Base-by-base conservation (phyloP, 1,139 yeast species). In the Scheffersomyces lignicola region DNA sequence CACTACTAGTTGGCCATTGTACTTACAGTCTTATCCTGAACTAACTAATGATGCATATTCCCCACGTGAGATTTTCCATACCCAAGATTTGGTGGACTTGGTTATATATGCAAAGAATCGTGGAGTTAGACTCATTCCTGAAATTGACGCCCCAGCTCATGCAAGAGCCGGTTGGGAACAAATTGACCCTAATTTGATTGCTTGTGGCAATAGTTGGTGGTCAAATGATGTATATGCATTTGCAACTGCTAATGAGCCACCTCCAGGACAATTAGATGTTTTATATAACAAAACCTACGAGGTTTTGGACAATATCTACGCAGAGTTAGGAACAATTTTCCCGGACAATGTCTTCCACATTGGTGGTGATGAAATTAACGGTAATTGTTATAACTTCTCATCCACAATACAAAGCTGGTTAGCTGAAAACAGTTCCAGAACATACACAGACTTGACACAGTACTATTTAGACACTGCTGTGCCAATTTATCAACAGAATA, bases 91-190 rank as follows among this genome's bases (percentile, higher is more conserved):
- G 24, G 37, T 40, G 20, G 44, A 52, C 5, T 38, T 73, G 4
- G 58, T 70, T 11, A 44, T 48, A 10, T 70, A 67, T 44, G 77
- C 73, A 2, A 40, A 44, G 9, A 51, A 40, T 6, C 52, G 73
- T 33, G 78, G 76, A 10, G 63, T 73, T 4, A 54, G 77, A 33
- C 58, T 73, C 5, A 48, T 73, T 26, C 77, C 78, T 2, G 78
- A 73, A 44, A 47, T 73, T 13, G 78, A 73, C 40, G 49, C 69
- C 55, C 78, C 78, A 1, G 76, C 75, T 2, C 78, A 73, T 47
- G 56, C 75, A 7, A 55, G 65, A 24, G 64, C 75, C 9, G 78
- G 78, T 2, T 72, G 72, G 69, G 48, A 47, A 26, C 59, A 54
- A 37, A 51, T 68, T 13, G 64, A 67, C 39, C 56, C 65, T 1